Evolutionary conservation across 208 protist genomes (phyloP).

Genomic region (Leishmania major): DNA sequence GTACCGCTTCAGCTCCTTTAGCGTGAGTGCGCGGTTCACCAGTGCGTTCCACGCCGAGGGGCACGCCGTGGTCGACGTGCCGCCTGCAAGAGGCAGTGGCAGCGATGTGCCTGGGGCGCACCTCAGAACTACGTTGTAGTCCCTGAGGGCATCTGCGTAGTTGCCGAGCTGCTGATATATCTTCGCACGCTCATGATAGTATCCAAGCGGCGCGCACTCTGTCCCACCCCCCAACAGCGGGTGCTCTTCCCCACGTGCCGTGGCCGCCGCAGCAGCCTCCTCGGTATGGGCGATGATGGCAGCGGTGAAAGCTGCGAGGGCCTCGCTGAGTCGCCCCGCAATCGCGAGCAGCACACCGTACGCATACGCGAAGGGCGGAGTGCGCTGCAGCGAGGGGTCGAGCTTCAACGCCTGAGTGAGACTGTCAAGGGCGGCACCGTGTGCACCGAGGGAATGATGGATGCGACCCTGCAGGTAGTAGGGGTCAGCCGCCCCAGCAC

Average conservation of each 20-base stretch:
- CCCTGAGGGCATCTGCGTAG: conserved; percentile 54
- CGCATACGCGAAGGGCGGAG: conserved; percentile 49
- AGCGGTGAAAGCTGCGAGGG: conserved; percentile 43
- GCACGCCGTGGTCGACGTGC: not conserved
- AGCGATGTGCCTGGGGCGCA: not conserved
- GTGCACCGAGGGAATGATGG: conserved; percentile 58
- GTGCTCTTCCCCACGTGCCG: not conserved
- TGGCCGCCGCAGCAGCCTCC: not conserved
- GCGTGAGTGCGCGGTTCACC: conserved; percentile 83
- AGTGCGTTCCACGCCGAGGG: conserved; percentile 49
- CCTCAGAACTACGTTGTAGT: conserved; percentile 81
- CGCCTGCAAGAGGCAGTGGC: no score
- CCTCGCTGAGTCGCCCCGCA: conserved; percentile 32
- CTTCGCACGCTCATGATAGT: conserved; percentile 89
- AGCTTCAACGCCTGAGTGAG: conserved; percentile 55
- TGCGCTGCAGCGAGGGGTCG: conserved; percentile 41
- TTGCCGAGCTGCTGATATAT: conserved; percentile 66
- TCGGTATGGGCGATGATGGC: conserved; percentile 44
- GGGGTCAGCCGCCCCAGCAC: conserved; percentile 39
- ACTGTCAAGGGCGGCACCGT: conserved; percentile 53
- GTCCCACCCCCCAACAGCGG: no score
- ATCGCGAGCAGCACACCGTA: conserved; percentile 54
- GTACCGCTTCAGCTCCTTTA: conserved; percentile 76
- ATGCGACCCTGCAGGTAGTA: conserved; percentile 84
- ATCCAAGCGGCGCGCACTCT: conserved; percentile 18